phyloP scores from a whole-genome alignment of 176 grass and related monocot species.

The Metroxylon sagu region DNA sequence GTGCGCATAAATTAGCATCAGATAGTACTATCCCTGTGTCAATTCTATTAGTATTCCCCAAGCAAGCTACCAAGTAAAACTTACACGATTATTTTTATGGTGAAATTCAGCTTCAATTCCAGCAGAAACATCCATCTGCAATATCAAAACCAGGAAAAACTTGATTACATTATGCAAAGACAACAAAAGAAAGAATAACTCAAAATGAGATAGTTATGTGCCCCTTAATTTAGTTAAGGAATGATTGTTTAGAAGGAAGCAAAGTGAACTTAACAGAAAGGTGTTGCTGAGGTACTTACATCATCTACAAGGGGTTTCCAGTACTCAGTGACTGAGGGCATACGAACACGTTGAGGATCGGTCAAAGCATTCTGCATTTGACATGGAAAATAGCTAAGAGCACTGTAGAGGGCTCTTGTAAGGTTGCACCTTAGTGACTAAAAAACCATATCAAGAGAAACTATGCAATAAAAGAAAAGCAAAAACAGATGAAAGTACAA shows the following conservation, averaged over 20 bases:
- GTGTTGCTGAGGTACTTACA: slow-evolving; percentile 33
- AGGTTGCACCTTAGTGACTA: too few relatives aligned
- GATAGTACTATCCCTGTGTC: too few relatives aligned
- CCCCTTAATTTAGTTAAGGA: too few relatives aligned
- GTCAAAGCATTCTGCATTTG: slow-evolving; percentile 75
- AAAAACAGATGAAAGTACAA: too few relatives aligned
- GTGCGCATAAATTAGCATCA: too few relatives aligned
- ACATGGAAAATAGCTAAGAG: slow-evolving; percentile 13
- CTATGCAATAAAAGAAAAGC: too few relatives aligned
- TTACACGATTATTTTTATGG: slow-evolving; percentile 93
- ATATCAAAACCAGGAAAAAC: slow-evolving; percentile 14
- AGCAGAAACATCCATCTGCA: slow-evolving; percentile 84
- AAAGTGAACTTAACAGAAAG: too few relatives aligned
- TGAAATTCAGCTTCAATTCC: slow-evolving; percentile 89
- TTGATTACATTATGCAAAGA: background rate
- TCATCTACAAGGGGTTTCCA: slow-evolving; percentile 96
- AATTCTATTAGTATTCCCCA: too few relatives aligned
- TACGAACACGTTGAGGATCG: slow-evolving; percentile 48
- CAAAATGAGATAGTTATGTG: too few relatives aligned
- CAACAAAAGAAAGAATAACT: slow-evolving; percentile 5
- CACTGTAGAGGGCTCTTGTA: background rate
- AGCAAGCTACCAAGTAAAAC: slow-evolving; percentile 15
- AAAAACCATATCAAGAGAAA: too few relatives aligned
- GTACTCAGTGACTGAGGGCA: slow-evolving; percentile 79
- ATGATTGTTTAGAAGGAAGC: too few relatives aligned